Evolutionary conservation across 257 asterid species (phyloP), one percentile per base, ranked within the genome.

Genomic region (Handroanthus guayacan): DNA sequence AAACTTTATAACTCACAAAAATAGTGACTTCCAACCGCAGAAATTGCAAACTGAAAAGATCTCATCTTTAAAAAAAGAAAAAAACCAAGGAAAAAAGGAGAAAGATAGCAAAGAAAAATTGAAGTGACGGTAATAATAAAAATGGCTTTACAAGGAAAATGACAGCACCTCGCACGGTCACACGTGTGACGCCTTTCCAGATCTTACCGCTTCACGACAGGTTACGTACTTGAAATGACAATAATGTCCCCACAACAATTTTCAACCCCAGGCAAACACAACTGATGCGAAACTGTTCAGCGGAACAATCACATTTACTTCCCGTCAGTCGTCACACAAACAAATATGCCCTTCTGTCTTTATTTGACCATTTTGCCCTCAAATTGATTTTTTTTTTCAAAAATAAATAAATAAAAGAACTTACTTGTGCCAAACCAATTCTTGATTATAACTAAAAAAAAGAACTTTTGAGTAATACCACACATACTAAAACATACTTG

Each of bases 141-240:
- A 65, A 43, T 4, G 71, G 67, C 54, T 66, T 69, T 78, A 43
- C 41, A 50, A 20, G 71, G 85, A 82, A 82, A 82, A 79, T 66
- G 83, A 74, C 84, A 74, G 61, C 72, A 72, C 81, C 71, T 37
- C 69, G 69, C 82, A 54, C 47, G 74, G 80, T 79, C 81, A 37
- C 86, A 82, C 88, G 86, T 82, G 89, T 74, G 81, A 79, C 64
- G 25, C 58, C 72, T 78, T 68, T 20, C 82, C 9, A 45, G 62
- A n/a, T 12, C 50, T 56, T 69, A 37, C 39, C 5, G 16, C 12
- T 50, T 36, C 68, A 54, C 65, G 81, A 75, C 80, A 71, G 78
- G 58, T 5, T 13, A 38, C 45, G 58, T 47, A 9, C 16, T 0
- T 57, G 61, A 63, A 82, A 79, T 66, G 79, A 76, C 86, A 5